Base-by-base conservation (phyloP, 169 alveolate species). In the Cryptosporidium ubiquitum region DNA sequence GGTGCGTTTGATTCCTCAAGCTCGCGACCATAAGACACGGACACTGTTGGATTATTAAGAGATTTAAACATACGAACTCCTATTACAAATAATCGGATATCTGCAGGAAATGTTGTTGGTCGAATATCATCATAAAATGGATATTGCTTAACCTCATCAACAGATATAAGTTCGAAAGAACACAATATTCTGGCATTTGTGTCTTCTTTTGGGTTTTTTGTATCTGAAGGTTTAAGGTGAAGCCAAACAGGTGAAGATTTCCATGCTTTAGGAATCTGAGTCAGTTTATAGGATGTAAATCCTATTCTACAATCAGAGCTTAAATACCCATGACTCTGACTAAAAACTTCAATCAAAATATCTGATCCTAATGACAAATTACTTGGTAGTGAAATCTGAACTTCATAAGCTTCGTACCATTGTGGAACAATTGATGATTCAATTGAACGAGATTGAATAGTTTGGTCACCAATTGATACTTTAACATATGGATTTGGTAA, bases 81-180 rank as follows among this genome's bases (percentile, higher is more conserved):
- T 47, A 96, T 92, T 29, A 96, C 92, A 47, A 95, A 94, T 37
- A 96, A 61, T 58, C 96, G 92, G 3, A 96, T 91, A 39, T 92
- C 93, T 1, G 95, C 94, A 29, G 95, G 89, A 31, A 93, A 74
- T 7, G 95, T 94, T 49, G 96, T 91, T 0, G 98, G 98, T 20
- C 96, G 73, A n/a, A 96, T 95, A 79, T 96, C 98, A 68, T 94
- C 97, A 86, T 86, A 96, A 86, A 95, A 96, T 0, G 96, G 96
- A 84, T 93, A 95, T 57, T 79, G 79, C 61, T 92, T 75, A 16
- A 91, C 92, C 61, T 93, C 96, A 23, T 86, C 89, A 2, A 89
- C 93, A 5, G 96, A 95, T 2, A 96, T 92, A 37, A 96, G 91
- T 69, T 96, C 98, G 42, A 96, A 96, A 10, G 97, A 95, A 12